A percentile compares a stretch with the other conserved stretches of the same genome.
phyloP scores from a whole-genome alignment of 75 land plant genomes.

The Adiantum capillusveneris region DNA sequence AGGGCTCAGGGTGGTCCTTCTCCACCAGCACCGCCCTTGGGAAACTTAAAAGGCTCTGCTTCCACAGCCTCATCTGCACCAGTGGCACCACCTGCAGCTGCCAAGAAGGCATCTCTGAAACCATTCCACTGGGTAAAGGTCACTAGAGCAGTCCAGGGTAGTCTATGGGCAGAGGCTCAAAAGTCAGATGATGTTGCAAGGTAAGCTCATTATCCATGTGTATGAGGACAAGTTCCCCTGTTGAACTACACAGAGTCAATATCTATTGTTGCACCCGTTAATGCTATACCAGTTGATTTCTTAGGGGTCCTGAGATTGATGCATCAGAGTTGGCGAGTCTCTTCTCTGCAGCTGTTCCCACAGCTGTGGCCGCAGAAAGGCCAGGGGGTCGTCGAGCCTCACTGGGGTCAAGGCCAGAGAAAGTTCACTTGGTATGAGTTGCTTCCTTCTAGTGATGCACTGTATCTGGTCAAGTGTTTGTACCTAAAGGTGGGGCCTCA shows the following conservation, averaged over 20 bases:
- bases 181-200: constrained; percentile 57
- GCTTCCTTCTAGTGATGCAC: no score
- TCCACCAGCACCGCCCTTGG: constrained; percentile 16
- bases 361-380: constrained; percentile 28
- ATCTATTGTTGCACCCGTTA: no score
- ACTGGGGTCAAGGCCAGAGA: constrained; percentile 56
- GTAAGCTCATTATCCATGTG: constrained; percentile 22
- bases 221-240: no score
- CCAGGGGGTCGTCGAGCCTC: constrained; percentile 27
- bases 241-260: no score
- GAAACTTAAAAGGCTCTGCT: constrained; percentile 25
- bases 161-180: constrained; percentile 95
- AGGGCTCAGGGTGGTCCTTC: constrained; percentile 6
- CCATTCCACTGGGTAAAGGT: constrained; percentile 99
- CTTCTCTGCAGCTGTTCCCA: constrained; percentile 66
- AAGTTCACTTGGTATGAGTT: constrained; percentile 70
- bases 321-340: constrained; percentile 84
- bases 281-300: background rate
- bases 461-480: no score
- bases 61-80: constrained; percentile 17
- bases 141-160: constrained; percentile 95
- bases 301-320: constrained; percentile 90
- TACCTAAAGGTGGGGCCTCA: background rate
- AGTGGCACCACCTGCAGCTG: constrained; percentile 23
- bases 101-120: constrained; percentile 60